These are phyloP conservation scores for Fraxinus latifolia DNA, from an alignment of 305 asterid species.

Conservation along the genomic window DNA sequence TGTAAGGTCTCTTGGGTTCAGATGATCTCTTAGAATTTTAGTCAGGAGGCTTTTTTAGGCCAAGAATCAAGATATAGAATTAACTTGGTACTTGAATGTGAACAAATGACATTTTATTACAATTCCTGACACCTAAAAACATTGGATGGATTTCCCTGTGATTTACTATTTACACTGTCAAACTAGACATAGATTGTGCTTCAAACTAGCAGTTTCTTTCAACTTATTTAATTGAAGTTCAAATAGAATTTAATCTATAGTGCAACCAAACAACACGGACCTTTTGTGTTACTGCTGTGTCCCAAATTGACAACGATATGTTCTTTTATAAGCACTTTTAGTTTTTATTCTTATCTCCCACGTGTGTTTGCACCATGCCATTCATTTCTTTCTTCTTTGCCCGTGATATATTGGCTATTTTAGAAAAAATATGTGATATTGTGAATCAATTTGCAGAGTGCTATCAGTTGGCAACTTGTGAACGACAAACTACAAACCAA, in stretches of 20 bases:
- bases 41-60: neutral
- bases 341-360: neutral
- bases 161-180: slow-evolving; percentile 6
- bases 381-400: neutral
- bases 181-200: neutral
- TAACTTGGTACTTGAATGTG: neutral
- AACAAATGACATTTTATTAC: neutral
- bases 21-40: neutral
- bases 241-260: neutral
- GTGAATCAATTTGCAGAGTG: slow-evolving; percentile 49
- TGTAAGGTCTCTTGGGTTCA: neutral
- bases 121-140: neutral
- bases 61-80: neutral
- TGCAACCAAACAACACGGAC: neutral
- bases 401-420: neutral
- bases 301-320: neutral
- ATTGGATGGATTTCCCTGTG: neutral
- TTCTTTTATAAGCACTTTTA: neutral
- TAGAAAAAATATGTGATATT: slow-evolving; percentile 12
- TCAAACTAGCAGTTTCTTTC: neutral
- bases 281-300: neutral
- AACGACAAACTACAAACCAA: slow-evolving; percentile 50
- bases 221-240: neutral
- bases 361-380: neutral
- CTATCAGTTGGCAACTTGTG: slow-evolving; percentile 64